Evolutionary conservation across 176 grass and related monocot species (phyloP).

Genomic region (Typha latifolia): DNA sequence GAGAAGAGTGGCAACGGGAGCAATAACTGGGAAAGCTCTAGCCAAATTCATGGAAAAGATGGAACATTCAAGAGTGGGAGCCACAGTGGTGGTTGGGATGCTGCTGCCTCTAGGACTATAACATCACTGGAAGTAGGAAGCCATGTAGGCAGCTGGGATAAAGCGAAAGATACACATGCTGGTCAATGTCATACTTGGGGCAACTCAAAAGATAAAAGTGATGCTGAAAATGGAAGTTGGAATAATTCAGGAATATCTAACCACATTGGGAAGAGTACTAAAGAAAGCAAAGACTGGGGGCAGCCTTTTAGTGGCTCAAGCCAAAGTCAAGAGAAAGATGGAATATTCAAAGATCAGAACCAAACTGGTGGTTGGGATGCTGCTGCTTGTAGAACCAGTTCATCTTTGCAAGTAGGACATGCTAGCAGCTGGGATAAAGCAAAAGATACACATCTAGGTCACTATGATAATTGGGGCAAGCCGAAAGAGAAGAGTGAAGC

Average conservation of each 20-base stretch:
- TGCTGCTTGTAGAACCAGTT: conserved; percentile 10
- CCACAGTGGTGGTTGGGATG: conserved; percentile 29
- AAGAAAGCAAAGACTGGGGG: conserved; percentile 14
- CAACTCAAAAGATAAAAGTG: conserved; percentile 30
- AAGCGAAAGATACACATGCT: conserved; percentile 31
- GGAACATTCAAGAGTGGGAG: conserved; percentile 2
- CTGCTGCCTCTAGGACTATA: conserved; percentile 6
- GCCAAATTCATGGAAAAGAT: conserved; percentile 27
- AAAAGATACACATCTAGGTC: conserved; percentile 24
- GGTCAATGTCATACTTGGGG: conserved; percentile 32
- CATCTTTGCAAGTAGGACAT: conserved; percentile 5
- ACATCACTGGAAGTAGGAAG: conserved; percentile 10
- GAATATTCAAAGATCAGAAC: conserved; percentile 7
- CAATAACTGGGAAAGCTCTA: conserved; percentile 38
- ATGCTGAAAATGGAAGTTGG: conserved; percentile 15
- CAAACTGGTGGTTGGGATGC: conserved; percentile 31
- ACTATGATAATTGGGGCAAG: conserved; percentile 37
- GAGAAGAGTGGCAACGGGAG: conserved; percentile 21
- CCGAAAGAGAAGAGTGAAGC: conserved; percentile 17
- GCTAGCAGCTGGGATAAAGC: conserved; percentile 32
- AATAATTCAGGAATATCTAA: conserved; percentile 27
- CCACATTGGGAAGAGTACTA: conserved; percentile 3
- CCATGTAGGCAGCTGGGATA: conserved; percentile 26
- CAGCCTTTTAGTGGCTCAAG: conserved; percentile 28
- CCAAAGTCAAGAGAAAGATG: conserved; percentile 27